phyloP scores from a whole-genome alignment of 306 rosid genomes.

The Rosa multiflora region DNA sequence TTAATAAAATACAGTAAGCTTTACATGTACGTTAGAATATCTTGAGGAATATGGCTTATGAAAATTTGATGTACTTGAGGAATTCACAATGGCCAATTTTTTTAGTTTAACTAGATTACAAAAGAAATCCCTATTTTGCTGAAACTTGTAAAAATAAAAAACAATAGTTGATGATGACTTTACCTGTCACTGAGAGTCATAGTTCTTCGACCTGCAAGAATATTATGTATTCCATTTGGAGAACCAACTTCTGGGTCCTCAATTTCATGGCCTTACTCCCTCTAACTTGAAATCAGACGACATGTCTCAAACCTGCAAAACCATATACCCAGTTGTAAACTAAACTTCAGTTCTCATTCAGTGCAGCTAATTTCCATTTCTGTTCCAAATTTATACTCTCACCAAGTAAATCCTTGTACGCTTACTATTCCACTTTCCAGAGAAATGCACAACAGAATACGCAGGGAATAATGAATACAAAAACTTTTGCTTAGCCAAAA shows the following conservation, averaged over 20 bases:
- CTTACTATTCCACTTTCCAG: neutral
- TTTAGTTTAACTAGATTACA: neutral
- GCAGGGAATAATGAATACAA: neutral
- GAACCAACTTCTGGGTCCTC: constrained; percentile 47
- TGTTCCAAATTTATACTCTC: neutral
- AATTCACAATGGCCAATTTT: neutral
- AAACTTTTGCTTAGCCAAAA: neutral
- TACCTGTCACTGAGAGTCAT: constrained; percentile 55
- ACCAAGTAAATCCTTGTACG: neutral
- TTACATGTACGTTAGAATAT: constrained; percentile 12
- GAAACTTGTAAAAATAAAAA: neutral
- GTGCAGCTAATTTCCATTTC: neutral
- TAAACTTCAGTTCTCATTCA: neutral
- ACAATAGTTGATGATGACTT: constrained; percentile 12
- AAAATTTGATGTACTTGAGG: neutral
- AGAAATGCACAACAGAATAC: neutral
- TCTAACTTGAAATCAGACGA: constrained; percentile 53
- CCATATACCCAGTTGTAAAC: neutral
- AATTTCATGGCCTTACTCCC: constrained; percentile 35
- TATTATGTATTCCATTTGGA: constrained; percentile 28
- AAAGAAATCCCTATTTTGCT: neutral
- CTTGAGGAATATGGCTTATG: neutral
- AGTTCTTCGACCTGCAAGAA: constrained; percentile 58
- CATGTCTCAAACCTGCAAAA: constrained; percentile 45
- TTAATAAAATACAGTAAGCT: constrained; percentile 9